phyloP scores from a whole-genome alignment of 352 stramenopile genomes.

The Pythium rishiriense region DNA sequence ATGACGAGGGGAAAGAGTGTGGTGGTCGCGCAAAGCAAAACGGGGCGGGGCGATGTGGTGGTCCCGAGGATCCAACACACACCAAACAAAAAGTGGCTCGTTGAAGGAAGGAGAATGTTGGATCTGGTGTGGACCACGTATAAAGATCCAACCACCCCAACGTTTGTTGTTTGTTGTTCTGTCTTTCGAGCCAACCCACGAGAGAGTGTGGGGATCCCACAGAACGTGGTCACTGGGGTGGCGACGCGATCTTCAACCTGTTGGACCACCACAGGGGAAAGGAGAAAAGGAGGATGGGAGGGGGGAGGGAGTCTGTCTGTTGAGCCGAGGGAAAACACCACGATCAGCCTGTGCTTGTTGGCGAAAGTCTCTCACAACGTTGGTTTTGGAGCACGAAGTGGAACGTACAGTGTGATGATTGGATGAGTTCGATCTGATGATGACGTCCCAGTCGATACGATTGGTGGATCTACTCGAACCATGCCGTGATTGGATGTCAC shows the following conservation, averaged over 20 bases:
- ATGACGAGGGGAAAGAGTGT: neutral
- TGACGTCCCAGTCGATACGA: neutral
- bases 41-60: constrained; percentile 7
- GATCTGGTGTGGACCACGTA: constrained; percentile 17
- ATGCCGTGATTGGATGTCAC: constrained; percentile 2
- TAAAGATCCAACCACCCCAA: neutral
- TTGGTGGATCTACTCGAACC: neutral
- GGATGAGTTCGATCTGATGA: neutral
- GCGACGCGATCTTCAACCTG: no score
- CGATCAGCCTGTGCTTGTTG: no score
- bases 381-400: no score
- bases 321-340: no score
- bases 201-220: no score
- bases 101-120: constrained; percentile 14
- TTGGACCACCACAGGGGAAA: no score
- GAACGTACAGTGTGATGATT: constrained; percentile 1
- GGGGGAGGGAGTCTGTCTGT: no score
- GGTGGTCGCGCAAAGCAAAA: neutral
- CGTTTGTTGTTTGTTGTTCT: no score
- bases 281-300: no score
- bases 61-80: neutral
- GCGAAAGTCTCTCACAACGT: no score
- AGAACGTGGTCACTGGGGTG: no score
- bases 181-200: no score
- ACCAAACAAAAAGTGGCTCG: neutral